Conservation (phyloP, 495 filamentous ascomycete species). For the Podospora pseudoanserina region DNA sequence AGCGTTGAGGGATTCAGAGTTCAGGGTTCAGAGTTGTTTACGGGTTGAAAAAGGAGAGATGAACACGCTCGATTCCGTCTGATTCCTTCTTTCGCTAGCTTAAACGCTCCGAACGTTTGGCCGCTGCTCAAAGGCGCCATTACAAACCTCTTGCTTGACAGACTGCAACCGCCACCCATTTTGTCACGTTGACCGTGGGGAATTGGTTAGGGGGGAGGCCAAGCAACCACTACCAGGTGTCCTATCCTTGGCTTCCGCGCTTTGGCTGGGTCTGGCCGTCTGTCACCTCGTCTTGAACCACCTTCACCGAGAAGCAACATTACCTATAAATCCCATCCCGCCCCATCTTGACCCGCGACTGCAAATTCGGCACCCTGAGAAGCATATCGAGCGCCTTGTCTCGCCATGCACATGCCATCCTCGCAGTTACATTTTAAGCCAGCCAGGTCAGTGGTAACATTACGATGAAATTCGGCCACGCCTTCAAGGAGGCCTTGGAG, state of each 20-base stretch:
- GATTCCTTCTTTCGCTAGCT: background rate
- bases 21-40: background rate
- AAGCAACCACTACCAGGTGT: conserved; percentile 5
- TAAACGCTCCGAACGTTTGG: background rate
- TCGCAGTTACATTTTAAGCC: conserved; percentile 13
- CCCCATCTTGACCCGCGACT: background rate
- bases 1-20: background rate
- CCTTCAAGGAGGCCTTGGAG: conserved; percentile 56
- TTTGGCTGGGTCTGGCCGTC: background rate
- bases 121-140: background rate
- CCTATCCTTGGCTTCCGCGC: background rate
- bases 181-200: conserved; percentile 1
- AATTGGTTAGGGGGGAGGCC: background rate
- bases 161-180: conserved; percentile 1
- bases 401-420: conserved; percentile 30
- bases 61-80: background rate
- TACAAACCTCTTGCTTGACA: background rate
- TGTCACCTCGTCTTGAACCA: background rate
- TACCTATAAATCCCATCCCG: background rate
- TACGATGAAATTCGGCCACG: conserved; percentile 72
- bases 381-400: conserved; percentile 9
- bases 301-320: background rate
- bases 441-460: conserved; percentile 19
- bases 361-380: background rate
- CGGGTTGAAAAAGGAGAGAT: background rate